Base-by-base conservation (phyloP, 345 rosid genomes). In the Viola odorata region DNA sequence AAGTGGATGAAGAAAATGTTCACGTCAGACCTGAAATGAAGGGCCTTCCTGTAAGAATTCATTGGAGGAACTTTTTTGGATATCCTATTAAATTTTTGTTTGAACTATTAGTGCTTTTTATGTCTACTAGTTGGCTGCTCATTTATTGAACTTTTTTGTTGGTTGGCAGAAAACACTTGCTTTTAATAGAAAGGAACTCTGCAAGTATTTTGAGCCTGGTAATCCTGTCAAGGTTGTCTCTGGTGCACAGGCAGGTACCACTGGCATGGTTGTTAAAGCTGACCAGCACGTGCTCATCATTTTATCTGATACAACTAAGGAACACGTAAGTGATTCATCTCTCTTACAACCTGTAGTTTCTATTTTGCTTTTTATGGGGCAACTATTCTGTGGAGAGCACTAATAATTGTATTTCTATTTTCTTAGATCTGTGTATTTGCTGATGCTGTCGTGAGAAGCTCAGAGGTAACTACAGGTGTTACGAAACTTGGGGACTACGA, bases 221-320 rank as follows among this genome's bases (percentile, higher is more conserved):
- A 94, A 94, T 73, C 97, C 90, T 62, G 99, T 90, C 65, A 94
- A 94, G 81, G 87, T 94, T 73, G 95, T 94, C 45, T 80, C 91
- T 45, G 99, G 99, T 71, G 77, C 95, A 12, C 96, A 94, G 54
- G 85, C 78, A 80, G 97, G 99, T 73, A 84, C 95, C 12, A 90
- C 99, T 5, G 99, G 99, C 65, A 94, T 94, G 99, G 96, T 94
- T 66, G 80, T 94, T 57, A 90, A 90, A 82, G 99, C 90, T 71
- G 99, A 90, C 57, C 96, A 88, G 62, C 99, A 94, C 73, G 91
- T 86, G 53, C 96, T 94, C 61, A 82, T 88, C 63, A 77, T 94
- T 77, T 69, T 88, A 57, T 87, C 96, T 17, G 97, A 90, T 74
- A 90, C 99, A 5, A 90, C 95, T 12, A 94, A 90, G 79, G 97